These are phyloP conservation scores for Cladophialophora chaetospira DNA, from an alignment of 2,329 filamentous ascomycete genomes.

Conservation along the genomic window DNA sequence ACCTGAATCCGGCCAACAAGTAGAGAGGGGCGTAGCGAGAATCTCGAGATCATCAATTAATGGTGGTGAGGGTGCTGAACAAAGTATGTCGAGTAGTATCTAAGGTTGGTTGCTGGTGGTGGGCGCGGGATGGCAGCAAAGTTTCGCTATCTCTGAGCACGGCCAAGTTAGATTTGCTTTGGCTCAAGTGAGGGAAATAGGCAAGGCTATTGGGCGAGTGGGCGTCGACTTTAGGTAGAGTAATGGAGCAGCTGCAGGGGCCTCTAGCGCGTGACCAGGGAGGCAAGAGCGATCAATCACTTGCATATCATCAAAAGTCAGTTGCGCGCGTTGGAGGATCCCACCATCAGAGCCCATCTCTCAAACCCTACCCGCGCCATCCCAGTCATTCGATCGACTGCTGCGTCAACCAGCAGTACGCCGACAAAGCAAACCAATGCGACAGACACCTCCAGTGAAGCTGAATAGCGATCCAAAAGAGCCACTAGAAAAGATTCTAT, in stretches of 20 bases:
- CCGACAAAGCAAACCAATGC: neutral
- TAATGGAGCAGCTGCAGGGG: neutral
- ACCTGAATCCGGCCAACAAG: neutral
- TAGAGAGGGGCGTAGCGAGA: conserved; percentile 3
- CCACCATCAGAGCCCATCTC: neutral
- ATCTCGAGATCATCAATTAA: neutral
- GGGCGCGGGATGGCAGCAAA: conserved; percentile 17
- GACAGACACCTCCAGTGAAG: no score
- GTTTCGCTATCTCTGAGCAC: conserved; percentile 23
- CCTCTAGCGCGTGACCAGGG: conserved; percentile 5
- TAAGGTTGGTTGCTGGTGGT: neutral
- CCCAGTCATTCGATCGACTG: conserved; percentile 1
- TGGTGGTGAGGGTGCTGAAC: neutral
- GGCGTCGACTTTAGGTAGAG: neutral
- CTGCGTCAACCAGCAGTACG: neutral
- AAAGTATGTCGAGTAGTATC: neutral
- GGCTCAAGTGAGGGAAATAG: neutral
- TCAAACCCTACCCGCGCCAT: neutral
- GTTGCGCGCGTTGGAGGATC: neutral
- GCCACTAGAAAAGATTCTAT: no score
- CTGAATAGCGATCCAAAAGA: no score
- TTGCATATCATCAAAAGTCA: conserved; percentile 8
- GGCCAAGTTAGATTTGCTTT: conserved; percentile 25
- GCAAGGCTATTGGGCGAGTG: conserved; percentile 3
- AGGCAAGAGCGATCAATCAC: conserved; percentile 1